A percentile compares a stretch with the other conserved stretches of the same genome.
phyloP scores from a whole-genome alignment of 2,329 filamentous ascomycete genomes.

The Aspergillus piperis region DNA sequence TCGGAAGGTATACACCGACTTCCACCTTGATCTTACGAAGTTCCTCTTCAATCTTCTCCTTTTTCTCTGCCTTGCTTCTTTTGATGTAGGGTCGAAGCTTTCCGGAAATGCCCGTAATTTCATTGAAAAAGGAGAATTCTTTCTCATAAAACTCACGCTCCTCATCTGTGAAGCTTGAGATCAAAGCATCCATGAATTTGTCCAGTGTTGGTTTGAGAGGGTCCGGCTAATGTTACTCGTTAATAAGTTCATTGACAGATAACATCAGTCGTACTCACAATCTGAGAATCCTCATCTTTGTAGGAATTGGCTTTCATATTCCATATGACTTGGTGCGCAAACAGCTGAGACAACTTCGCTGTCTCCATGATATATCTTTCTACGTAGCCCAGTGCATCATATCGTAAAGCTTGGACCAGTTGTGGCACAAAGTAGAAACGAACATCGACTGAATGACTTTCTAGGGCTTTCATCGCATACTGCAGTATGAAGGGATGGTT shows the following conservation, averaged over 20 bases:
- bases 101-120: conserved; percentile 92
- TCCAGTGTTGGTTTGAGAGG: conserved; percentile 91
- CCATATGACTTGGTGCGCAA: conserved; percentile 99
- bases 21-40: conserved; percentile 96
- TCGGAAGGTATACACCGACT: conserved; percentile 93
- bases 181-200: conserved; percentile 80
- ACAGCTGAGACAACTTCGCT: conserved; percentile 94
- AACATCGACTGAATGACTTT: conserved; percentile 92
- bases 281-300: conserved; percentile 90
- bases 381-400: conserved; percentile 90
- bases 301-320: conserved; percentile 99
- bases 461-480: conserved; percentile 92
- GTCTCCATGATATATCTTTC: conserved; percentile 97
- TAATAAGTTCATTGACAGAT: conserved; percentile 8
- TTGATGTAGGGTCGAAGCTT: conserved; percentile 95
- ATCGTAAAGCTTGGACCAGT: conserved; percentile 91
- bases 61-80: conserved; percentile 90
- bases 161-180: conserved; percentile 74
- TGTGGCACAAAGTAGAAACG: conserved; percentile 99
- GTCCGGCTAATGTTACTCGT: conserved; percentile 63
- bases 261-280: conserved; percentile 55
- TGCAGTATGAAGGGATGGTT: conserved; percentile 93
- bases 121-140: conserved; percentile 97
- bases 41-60: conserved; percentile 98
- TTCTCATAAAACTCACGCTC: conserved; percentile 88